Conservation (phyloP, 495 filamentous ascomycete genomes). For the Zalerion maritima region DNA sequence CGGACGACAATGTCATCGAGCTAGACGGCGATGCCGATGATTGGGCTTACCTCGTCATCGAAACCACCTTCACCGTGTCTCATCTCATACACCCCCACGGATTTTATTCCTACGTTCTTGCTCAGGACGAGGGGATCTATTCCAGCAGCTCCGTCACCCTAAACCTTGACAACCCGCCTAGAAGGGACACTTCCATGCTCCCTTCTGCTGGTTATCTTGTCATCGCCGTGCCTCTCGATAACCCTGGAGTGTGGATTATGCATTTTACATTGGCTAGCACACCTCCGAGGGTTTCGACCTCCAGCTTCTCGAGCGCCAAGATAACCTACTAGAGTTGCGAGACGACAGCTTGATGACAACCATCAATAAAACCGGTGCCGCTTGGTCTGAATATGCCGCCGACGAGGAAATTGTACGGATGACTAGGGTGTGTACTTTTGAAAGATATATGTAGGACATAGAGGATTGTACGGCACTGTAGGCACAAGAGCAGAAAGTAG, state of each 20-base stretch:
- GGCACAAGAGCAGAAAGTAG: too few species aligned
- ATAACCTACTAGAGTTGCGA: slow-evolving; percentile 15
- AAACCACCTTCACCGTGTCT: slow-evolving; percentile 17
- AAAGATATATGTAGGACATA: too few species aligned
- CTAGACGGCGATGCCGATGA: slow-evolving; percentile 21
- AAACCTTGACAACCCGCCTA: slow-evolving; percentile 33
- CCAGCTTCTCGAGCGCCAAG: slow-evolving; percentile 30
- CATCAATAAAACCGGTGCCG: too few species aligned
- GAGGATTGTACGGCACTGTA: too few species aligned
- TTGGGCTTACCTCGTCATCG: slow-evolving; percentile 30
- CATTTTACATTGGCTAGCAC: slow-evolving; percentile 39
- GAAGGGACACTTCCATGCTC: slow-evolving; percentile 46
- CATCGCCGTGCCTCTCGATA: slow-evolving; percentile 33
- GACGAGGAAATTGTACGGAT: too few species aligned
- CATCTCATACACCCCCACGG: slow-evolving; percentile 43
- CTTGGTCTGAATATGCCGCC: too few species aligned
- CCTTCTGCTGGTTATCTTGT: slow-evolving; percentile 30
- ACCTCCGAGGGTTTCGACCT: slow-evolving; percentile 28
- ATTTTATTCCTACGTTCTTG: slow-evolving; percentile 43
- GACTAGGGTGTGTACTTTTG: too few species aligned
- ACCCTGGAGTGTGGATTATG: slow-evolving; percentile 30
- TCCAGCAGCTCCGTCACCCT: slow-evolving; percentile 22
- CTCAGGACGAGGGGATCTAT: slow-evolving; percentile 24
- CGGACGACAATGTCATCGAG: slow-evolving; percentile 20
- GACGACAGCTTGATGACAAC: too few species aligned